These are phyloP conservation scores for Kodamaea restingae DNA, from an alignment of 805 yeast species.

Conservation along the genomic window DNA sequence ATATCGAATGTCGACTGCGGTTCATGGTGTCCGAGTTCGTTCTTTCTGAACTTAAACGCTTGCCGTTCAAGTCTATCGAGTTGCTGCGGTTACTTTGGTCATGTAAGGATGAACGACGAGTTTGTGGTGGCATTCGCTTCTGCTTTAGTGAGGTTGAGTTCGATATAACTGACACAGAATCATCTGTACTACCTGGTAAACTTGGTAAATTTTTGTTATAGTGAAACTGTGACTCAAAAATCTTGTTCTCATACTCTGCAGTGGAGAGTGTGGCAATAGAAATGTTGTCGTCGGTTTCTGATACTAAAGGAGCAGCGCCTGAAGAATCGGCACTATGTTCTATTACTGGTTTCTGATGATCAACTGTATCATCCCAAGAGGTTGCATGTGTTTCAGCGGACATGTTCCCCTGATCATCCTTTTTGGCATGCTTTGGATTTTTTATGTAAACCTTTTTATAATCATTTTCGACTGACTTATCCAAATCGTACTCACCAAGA, in stretches of 20 bases:
- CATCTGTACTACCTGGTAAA: slow-evolving; percentile 1
- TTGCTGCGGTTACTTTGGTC: neutral
- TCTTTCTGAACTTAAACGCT: no score
- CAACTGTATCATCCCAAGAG: neutral
- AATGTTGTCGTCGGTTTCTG: slow-evolving; percentile 16
- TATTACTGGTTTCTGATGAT: no score
- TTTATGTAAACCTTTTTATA: slow-evolving; percentile 41
- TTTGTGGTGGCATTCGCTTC: neutral
- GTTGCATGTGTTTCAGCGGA: slow-evolving; percentile 1
- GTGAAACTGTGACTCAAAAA: slow-evolving; percentile 37
- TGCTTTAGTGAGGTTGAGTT: neutral
- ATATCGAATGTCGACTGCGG: neutral
- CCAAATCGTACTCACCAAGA: slow-evolving; percentile 64
- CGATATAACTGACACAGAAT: neutral
- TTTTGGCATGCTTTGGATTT: slow-evolving; percentile 1
- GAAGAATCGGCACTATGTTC: no score
- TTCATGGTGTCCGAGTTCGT: neutral
- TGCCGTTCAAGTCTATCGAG: neutral
- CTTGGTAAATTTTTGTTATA: slow-evolving; percentile 23
- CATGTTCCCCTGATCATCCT: neutral
- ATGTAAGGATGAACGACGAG: neutral
- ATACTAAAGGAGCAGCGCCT: no score
- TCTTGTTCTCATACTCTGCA: slow-evolving; percentile 33
- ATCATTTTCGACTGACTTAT: slow-evolving; percentile 37
- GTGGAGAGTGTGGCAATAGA: slow-evolving; percentile 36